Percentiles rank a stretch among this genome's conserved stretches.
Evolutionary conservation across 2,329 filamentous ascomycete species (phyloP).

Genomic region (Pezicula radicicola): DNA sequence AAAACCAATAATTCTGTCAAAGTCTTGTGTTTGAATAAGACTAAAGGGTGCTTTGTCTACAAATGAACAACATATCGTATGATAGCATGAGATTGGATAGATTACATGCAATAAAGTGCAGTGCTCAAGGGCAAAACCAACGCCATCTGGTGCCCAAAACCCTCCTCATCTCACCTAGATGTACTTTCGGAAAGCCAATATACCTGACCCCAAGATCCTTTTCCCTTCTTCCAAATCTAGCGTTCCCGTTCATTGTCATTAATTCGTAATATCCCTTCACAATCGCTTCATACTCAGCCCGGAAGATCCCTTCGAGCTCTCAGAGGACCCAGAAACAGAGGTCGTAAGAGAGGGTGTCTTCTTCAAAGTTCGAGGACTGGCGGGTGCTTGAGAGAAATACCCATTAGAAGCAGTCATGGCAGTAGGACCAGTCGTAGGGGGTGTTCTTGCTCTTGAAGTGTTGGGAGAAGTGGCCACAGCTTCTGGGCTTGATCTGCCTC

Average conservation of each 20-base stretch:
- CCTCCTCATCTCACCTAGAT: not conserved
- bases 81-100: slow-evolving; percentile 2
- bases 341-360: slow-evolving; percentile 11
- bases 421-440: slow-evolving; percentile 28
- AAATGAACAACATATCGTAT: too few relatives aligned
- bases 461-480: slow-evolving; percentile 37
- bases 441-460: slow-evolving; percentile 46
- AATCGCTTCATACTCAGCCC: slow-evolving; percentile 22
- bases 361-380: slow-evolving; percentile 12
- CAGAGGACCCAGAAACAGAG: slow-evolving; percentile 13
- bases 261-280: slow-evolving; percentile 4
- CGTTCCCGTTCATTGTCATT: slow-evolving; percentile 3
- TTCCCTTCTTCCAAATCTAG: slow-evolving; percentile 1
- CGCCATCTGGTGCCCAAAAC: not conserved
- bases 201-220: not conserved
- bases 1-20: too few relatives aligned
- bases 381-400: slow-evolving; percentile 16
- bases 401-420: slow-evolving; percentile 7
- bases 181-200: too few relatives aligned
- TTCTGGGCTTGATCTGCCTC: slow-evolving; percentile 27
- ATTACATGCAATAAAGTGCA: not conserved
- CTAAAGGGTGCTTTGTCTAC: too few relatives aligned
- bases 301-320: slow-evolving; percentile 20
- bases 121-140: not conserved
- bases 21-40: too few relatives aligned